Evolutionary conservation across 257 asterid genomes (phyloP), one percentile per base, ranked within the genome.

Genomic region (Ophiorrhiza pumila): DNA sequence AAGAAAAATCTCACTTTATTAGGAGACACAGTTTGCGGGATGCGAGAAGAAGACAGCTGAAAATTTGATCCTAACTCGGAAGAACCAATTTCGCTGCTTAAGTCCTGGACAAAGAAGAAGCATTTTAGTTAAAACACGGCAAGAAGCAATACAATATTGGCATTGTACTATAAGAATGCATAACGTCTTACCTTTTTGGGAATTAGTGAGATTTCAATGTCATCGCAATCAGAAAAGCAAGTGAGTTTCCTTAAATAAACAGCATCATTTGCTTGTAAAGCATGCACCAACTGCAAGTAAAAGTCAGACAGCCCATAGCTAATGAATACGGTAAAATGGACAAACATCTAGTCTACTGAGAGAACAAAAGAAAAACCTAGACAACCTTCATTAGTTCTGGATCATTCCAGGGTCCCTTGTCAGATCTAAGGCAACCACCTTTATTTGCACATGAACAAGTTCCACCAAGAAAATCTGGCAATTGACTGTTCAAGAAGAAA

Each of bases 391-490:
- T 86, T 69, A 90, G 72, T 55, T 92, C 89, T 65, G 96, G 87
- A 83, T 92, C 87, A 67, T 81, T 89, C 98, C 98, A 95, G 66
- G 96, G 99, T 59, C 99, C 99, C 84, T 84, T 92, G 71, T 89
- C 89, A 34, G 99, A 89, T 78, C 86, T 82, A 73, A 95, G 91
- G 78, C 99, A 95, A 69, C 99, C 99, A 45, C 94, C 98, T 72
- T 93, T 85, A 76, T 82, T 83, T 63, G 85, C 74, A 80, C 99
- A 95, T 27, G 88, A 81, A 83, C 99, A 95, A 75, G 93, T 79
- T 74, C 98, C 99, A 50, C 98, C 99, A 43, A 92, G 89, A 89
- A 95, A 95, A 83, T 92, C 94, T 65, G 99, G 99, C 88, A 95
- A 81, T 83, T 92, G 97, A 83, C 99, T 95, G 88, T 80, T 76